Evolutionary conservation across 2,329 filamentous ascomycete species (phyloP), one percentile per base, ranked within the genome.

Genomic region (Colletotrichum orbiculare): DNA sequence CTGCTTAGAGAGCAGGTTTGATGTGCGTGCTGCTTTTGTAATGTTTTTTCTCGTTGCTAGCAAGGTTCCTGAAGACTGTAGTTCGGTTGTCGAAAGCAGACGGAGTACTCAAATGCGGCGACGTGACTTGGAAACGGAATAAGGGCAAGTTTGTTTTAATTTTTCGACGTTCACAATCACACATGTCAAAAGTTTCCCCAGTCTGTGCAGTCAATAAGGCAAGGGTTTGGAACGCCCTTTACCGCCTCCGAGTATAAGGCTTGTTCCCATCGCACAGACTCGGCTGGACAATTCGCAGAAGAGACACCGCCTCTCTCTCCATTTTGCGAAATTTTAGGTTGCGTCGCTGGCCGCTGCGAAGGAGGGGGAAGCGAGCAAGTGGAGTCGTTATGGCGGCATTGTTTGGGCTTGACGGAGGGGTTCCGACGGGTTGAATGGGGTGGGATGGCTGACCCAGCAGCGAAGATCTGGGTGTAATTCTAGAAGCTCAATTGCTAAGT

Each of bases 181-280:
- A 53, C 37, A 25, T 25, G 37, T 8, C 53, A 52, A 33, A 55
- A 41, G 62, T 53, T 65, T 41, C 58, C 47, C n/a, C 35, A 52
- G 39, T 53, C 43, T 61, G 61, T 61, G 49, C 41, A 50, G 58
- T 65, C 58, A 52, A 58, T 62, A 52, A 62, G 46, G 41, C 57
- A 62, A 56, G 62, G 62, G 52, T 53, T 56, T 62, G 58, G 52
- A 54, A 55, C 49, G 56, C 45, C 56, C 54, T 54, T 25, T 25
- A 25, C 25, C 25, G 56, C 56, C 61, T 45, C 50, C 48, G 39
- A 55, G 48, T 46, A 25, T 62, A 46, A 52, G 58, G 62, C 62
- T 52, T 62, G 62, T 62, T 62, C 34, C 57, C 55, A 55, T 65
- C 57, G 46, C 57, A 65, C 62, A 65, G 57, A 56, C 50, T 62